Base-by-base conservation (phyloP, 306 rosid genomes). In the Glycine tomentella region DNA sequence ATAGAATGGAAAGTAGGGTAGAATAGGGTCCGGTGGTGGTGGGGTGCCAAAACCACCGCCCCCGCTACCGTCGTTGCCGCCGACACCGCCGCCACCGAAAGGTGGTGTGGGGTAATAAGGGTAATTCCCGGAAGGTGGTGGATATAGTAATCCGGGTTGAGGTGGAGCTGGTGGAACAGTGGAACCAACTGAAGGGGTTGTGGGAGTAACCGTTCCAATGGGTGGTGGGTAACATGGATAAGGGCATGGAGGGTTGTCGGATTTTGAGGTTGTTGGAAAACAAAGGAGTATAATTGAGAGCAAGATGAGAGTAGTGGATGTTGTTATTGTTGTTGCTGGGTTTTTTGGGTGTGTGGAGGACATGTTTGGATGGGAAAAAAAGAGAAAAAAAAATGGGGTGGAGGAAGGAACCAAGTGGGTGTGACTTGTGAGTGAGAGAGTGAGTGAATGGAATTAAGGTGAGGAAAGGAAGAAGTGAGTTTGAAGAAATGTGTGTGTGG, bases 21-120 rank as follows among this genome's bases (percentile, higher is more conserved):
- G 85, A 76, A 93, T 93, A 45, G 99, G 98, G 51, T 95, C 98
- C 9, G 99, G 99, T 42, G 99, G 97, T 13, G 97, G 98, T n/a
- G 91, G 96, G 34, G 85, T 16, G 9, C 80, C 84, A 52, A 1
- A 61, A 44, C 0, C 59, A 55, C 82, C 86, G 49, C 82, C 75
- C 4, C 84, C 65, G 13, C 3, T 1, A 8, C 17, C 34, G 2
- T 36, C 5, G 40, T 36, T 36, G 5, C 40, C 40, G 40, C 5
- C 84, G 11, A 79, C 81, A 12, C 66, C 15, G 0, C 33, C 61
- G 16, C 53, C 55, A 0, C 85, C 88, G 25, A 67, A 58, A 14
- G 87, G 81, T 4, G 98, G 92, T 25, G 98, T 90, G 38, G 96
- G 91, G 74, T 85, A 77, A 66, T 70, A 80, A 6, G 98, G 96